phyloP scores from a whole-genome alignment of 805 yeast species.

The Nakazawaea molendinolei region DNA sequence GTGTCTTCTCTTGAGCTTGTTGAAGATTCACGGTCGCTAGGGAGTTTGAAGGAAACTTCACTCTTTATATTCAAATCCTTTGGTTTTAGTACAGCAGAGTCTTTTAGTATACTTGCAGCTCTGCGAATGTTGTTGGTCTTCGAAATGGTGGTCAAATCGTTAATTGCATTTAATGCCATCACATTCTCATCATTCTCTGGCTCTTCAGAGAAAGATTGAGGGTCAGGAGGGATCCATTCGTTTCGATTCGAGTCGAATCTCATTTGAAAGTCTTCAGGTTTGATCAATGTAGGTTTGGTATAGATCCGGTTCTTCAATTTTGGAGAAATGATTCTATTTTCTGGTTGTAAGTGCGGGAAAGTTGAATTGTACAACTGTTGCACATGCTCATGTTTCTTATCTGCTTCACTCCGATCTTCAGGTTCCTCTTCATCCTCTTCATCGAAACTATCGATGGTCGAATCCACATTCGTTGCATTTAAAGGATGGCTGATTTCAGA shows the following conservation, averaged over 20 bases:
- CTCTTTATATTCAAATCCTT: conserved; percentile 10
- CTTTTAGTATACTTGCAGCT: conserved; percentile 5
- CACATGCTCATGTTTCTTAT: neutral
- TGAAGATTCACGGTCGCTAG: conserved; percentile 18
- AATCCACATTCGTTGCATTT: conserved; percentile 1
- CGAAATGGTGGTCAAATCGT: conserved; percentile 9
- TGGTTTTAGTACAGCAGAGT: conserved; percentile 3
- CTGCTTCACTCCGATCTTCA: conserved; percentile 2
- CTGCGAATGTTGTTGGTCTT: neutral
- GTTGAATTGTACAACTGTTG: conserved; percentile 6
- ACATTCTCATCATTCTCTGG: conserved; percentile 9
- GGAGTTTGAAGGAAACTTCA: conserved; percentile 37
- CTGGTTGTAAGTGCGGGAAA: conserved; percentile 11
- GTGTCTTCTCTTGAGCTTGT: conserved; percentile 18
- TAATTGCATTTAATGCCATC: conserved; percentile 8
- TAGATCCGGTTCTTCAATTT: conserved; percentile 5
- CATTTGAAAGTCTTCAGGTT: conserved; percentile 11
- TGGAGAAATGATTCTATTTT: conserved; percentile 8
- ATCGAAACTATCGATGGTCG: neutral
- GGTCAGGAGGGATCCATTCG: conserved; percentile 7
- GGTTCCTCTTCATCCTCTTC: neutral
- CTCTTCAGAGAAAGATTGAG: neutral
- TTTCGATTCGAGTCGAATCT: conserved; percentile 1
- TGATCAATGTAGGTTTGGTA: conserved; percentile 6
- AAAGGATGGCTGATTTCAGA: too few relatives aligned